Percentiles rank a stretch among this genome's conserved stretches.
These are phyloP conservation scores for Amanita subjunquillea DNA, from an alignment of 768 basidiomycete species.

Conservation along the genomic window DNA sequence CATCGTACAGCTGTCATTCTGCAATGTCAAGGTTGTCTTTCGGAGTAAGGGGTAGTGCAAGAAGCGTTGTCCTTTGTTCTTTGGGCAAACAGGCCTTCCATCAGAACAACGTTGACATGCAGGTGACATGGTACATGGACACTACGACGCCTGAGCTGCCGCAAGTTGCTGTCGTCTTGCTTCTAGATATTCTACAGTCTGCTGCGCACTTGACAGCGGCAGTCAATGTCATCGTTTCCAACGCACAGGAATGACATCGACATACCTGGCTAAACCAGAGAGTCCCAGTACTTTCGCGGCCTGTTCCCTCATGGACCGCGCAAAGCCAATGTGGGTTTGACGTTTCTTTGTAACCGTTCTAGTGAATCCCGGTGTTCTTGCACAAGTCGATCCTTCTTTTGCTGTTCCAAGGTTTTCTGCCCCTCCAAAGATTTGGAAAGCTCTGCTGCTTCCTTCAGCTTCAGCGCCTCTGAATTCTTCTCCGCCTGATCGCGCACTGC, in stretches of 20 bases:
- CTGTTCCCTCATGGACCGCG: constrained; percentile 14
- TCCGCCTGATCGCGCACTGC: constrained; percentile 9
- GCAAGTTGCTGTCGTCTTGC: background rate
- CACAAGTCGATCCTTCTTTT: constrained; percentile 2
- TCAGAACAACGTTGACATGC: background rate
- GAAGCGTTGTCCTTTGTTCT: background rate
- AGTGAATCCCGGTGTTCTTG: background rate
- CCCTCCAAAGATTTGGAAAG: background rate
- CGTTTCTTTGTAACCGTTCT: background rate
- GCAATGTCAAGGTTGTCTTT: background rate
- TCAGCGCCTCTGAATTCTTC: constrained; percentile 1
- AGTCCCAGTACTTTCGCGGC: constrained; percentile 19
- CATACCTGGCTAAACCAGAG: constrained; percentile 16
- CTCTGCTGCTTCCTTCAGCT: background rate
- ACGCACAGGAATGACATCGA: background rate
- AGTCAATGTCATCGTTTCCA: background rate
- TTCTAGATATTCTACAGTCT: constrained; percentile 15
- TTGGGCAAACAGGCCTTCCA: no score
- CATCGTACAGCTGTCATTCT: background rate
- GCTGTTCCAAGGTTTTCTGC: constrained; percentile 2
- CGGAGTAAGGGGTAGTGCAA: background rate
- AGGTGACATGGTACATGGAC: background rate
- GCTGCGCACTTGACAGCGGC: constrained; percentile 11
- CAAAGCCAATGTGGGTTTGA: constrained; percentile 8
- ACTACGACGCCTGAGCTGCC: background rate